These are phyloP conservation scores for Talaromyces borbonicus DNA, from an alignment of 495 filamentous ascomycete genomes.

Conservation along the genomic window DNA sequence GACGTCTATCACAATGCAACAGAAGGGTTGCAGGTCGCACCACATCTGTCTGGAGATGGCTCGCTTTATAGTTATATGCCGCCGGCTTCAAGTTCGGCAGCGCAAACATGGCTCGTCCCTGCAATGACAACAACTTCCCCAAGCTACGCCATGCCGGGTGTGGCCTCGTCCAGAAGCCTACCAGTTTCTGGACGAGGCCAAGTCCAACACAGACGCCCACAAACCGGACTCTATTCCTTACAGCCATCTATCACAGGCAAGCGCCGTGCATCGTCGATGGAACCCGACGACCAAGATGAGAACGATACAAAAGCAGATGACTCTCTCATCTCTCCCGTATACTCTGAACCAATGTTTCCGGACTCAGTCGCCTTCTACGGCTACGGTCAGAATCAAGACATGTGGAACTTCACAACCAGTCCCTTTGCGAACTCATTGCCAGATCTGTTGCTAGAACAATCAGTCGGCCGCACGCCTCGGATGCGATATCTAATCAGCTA, in stretches of 20 bases:
- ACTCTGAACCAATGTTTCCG: neutral
- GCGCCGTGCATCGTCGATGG: neutral
- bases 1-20: neutral
- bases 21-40: neutral
- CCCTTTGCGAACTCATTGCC: slow-evolving; percentile 10
- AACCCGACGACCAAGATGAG: neutral
- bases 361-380: neutral
- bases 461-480: slow-evolving; percentile 44
- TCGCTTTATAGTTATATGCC: neutral
- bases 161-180: too few species aligned
- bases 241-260: neutral
- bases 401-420: slow-evolving; percentile 22
- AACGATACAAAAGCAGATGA: slow-evolving; percentile 4
- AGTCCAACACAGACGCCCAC: too few species aligned
- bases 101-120: neutral
- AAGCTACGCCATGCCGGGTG: neutral
- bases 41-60: neutral
- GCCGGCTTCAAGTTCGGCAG: neutral
- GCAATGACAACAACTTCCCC: neutral
- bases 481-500: slow-evolving; percentile 50
- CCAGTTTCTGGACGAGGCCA: too few species aligned
- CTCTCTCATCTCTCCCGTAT: neutral
- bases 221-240: neutral
- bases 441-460: slow-evolving; percentile 31
- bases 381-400: neutral